Conservation (phyloP, 164 flowering plant species). For the Stephania japonica region DNA sequence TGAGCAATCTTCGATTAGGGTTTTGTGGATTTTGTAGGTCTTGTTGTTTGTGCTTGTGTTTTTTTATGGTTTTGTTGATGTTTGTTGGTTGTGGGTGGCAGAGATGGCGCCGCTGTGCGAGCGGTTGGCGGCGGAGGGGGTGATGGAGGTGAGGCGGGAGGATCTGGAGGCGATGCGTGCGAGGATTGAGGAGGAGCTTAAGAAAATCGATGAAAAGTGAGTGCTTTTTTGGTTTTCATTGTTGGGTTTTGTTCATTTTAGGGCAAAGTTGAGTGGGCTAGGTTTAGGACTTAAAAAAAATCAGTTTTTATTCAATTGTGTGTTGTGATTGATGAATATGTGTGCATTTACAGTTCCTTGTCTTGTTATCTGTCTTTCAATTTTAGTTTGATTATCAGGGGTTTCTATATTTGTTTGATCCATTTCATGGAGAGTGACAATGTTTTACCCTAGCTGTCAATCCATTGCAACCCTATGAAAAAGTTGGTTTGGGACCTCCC, state of each 20-base stretch:
- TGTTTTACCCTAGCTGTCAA: too few relatives aligned
- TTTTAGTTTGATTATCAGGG: too few relatives aligned
- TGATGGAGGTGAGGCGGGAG: slow-evolving; percentile 63
- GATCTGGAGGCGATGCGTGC: slow-evolving; percentile 65
- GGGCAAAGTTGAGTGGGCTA: neutral
- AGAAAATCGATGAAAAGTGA: slow-evolving; percentile 90
- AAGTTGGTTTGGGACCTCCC: too few relatives aligned
- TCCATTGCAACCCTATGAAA: too few relatives aligned
- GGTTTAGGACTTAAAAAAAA: neutral
- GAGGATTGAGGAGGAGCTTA: slow-evolving; percentile 70
- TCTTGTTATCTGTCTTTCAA: too few relatives aligned
- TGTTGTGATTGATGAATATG: neutral
- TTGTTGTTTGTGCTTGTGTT: neutral
- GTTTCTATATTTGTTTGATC: too few relatives aligned
- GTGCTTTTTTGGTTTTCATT: slow-evolving; percentile 15
- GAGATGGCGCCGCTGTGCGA: slow-evolving; percentile 82
- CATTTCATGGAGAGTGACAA: too few relatives aligned
- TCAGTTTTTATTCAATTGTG: neutral
- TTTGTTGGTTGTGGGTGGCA: slow-evolving; percentile 16
- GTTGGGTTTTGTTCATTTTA: neutral
- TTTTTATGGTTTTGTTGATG: too few relatives aligned
- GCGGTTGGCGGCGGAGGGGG: slow-evolving; percentile 45
- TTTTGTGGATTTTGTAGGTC: neutral
- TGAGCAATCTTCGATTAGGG: slow-evolving; percentile 17
- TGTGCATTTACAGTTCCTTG: neutral